Conservation (phyloP, 2,329 filamentous ascomycete genomes). For the Teratosphaeria epicoccoides region DNA sequence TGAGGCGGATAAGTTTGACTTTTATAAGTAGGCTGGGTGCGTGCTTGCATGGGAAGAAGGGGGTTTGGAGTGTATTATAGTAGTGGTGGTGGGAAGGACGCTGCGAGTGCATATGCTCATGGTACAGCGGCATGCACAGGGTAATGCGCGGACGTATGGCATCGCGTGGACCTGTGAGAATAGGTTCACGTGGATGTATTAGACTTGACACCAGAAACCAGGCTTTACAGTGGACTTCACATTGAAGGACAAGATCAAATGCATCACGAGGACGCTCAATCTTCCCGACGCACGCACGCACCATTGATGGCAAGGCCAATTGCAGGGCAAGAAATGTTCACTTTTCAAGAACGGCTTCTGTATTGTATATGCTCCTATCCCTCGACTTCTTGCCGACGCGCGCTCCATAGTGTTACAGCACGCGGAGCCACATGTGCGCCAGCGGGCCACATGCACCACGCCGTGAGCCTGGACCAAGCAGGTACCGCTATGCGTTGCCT, state of each 20-base stretch:
- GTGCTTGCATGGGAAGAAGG: not conserved
- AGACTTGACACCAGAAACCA: not conserved
- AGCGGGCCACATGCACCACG: not conserved
- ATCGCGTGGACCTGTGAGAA: not conserved
- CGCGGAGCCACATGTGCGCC: not conserved
- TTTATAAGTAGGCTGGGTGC: slow-evolving; percentile 57
- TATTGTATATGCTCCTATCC: not conserved
- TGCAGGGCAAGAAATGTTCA: not conserved
- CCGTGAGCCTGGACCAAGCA: too few species aligned
- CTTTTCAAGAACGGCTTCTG: not conserved
- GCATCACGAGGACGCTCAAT: too few species aligned
- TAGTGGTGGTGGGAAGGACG: not conserved
- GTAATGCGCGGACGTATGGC: not conserved
- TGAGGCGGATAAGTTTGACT: slow-evolving; percentile 71
- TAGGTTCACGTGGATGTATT: not conserved
- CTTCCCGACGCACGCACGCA: too few species aligned
- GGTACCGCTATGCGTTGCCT: not conserved
- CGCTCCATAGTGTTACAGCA: not conserved
- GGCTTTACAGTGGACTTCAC: too few species aligned
- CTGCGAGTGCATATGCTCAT: not conserved
- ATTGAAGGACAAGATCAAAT: too few species aligned
- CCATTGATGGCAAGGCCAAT: too few species aligned
- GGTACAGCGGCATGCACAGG: not conserved
- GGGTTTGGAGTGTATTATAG: not conserved
- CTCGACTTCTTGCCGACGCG: not conserved